These are phyloP conservation scores for Nannizzia gypsea DNA, from an alignment of 2,329 filamentous ascomycete genomes.

Conservation along the genomic window DNA sequence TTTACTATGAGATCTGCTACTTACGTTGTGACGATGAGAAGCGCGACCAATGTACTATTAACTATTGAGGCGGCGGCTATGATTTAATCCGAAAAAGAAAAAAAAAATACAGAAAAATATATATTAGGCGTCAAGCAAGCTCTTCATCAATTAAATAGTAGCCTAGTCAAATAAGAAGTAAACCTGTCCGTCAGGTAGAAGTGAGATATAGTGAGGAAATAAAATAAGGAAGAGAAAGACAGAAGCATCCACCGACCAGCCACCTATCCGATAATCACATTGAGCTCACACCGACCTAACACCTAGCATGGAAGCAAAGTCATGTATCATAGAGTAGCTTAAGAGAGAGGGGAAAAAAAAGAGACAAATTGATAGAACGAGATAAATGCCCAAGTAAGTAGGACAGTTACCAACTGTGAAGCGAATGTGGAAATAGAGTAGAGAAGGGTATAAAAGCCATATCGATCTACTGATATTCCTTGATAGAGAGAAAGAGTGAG, in stretches of 20 bases:
- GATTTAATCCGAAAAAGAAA: neutral
- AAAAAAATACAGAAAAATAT: neutral
- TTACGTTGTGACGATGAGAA: neutral
- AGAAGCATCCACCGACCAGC: neutral
- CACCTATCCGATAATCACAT: neutral
- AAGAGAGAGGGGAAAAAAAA: conserved; percentile 6
- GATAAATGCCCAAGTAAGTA: neutral
- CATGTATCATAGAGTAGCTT: conserved; percentile 3
- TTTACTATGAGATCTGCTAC: neutral
- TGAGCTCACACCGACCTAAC: neutral
- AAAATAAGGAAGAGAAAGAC: neutral
- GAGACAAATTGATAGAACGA: conserved; percentile 11
- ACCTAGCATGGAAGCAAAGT: conserved; percentile 2
- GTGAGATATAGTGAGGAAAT: neutral
- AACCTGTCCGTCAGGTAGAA: neutral
- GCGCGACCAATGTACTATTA: neutral
- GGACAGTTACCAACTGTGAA: neutral
- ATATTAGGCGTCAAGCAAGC: neutral
- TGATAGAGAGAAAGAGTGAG: conserved; percentile 8
- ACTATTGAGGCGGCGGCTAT: neutral
- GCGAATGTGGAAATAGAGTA: conserved; percentile 8
- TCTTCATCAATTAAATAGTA: neutral
- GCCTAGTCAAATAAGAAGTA: neutral
- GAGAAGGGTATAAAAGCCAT: conserved; percentile 12
- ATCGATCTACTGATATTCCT: conserved; percentile 8